phyloP scores from a whole-genome alignment of 2,329 filamentous ascomycete genomes.

The Monilinia fructicola region DNA sequence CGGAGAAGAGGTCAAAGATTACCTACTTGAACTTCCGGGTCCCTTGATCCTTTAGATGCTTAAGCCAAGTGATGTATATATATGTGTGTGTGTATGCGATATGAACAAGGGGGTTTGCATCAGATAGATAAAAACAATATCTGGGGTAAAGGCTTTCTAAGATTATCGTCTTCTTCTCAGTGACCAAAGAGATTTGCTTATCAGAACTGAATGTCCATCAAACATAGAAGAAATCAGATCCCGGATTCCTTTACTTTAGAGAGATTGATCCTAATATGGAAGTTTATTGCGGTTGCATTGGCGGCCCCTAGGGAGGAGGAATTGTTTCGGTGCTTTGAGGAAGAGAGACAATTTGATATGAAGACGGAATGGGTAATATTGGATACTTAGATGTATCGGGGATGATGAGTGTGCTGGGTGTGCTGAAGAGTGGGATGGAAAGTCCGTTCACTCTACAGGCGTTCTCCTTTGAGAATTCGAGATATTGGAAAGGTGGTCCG shows the following conservation, averaged over 20 bases:
- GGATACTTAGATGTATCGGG: slow-evolving; percentile 2
- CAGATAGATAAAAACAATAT: slow-evolving; percentile 4
- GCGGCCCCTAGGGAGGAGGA: too few species aligned
- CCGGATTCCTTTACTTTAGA: neutral
- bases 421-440: slow-evolving; percentile 9
- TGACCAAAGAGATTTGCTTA: neutral
- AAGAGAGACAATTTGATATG: neutral
- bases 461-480: neutral
- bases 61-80: neutral
- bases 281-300: neutral
- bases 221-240: neutral
- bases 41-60: neutral
- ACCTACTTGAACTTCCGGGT: neutral
- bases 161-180: neutral
- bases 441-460: neutral
- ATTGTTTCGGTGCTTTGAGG: neutral
- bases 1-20: neutral
- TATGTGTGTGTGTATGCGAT: neutral
- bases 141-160: slow-evolving; percentile 10
- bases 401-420: neutral
- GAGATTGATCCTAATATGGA: neutral
- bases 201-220: neutral
- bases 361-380: slow-evolving; percentile 3
- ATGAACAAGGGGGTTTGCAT: slow-evolving; percentile 12
- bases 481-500: neutral